These are phyloP conservation scores for Omphalotus olearius DNA, from an alignment of 1,284 basidiomycete genomes.

Conservation along the genomic window DNA sequence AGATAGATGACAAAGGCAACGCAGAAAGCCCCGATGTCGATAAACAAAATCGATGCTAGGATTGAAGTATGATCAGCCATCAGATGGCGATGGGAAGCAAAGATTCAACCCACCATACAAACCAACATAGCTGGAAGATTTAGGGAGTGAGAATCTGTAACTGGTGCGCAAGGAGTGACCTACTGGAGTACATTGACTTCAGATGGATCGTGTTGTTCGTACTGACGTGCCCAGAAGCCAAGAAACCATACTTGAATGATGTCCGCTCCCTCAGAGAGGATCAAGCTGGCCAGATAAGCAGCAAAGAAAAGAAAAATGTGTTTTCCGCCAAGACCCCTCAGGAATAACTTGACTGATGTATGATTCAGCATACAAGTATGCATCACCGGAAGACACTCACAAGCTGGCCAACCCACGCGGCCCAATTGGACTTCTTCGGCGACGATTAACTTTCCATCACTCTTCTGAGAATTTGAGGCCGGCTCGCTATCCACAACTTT, in stretches of 20 bases:
- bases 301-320: slow-evolving; percentile 19
- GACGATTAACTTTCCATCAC: slow-evolving; percentile 46
- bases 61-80: neutral
- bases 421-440: slow-evolving; percentile 59
- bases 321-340: slow-evolving; percentile 21
- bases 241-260: slow-evolving; percentile 53
- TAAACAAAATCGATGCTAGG: neutral
- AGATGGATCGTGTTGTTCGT: slow-evolving; percentile 33
- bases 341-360: slow-evolving; percentile 25
- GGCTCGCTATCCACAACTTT: slow-evolving; percentile 32
- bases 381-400: slow-evolving; percentile 21
- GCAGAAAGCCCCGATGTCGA: slow-evolving; percentile 1
- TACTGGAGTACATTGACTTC: slow-evolving; percentile 38
- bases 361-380: slow-evolving; percentile 15
- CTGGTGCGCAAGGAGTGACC: slow-evolving; percentile 18
- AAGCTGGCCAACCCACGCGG: slow-evolving; percentile 45
- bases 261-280: slow-evolving; percentile 27
- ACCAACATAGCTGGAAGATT: slow-evolving; percentile 4
- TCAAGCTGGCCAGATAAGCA: slow-evolving; percentile 22
- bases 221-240: slow-evolving; percentile 49
- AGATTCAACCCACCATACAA: slow-evolving; percentile 2
- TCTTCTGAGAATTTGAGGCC: neutral
- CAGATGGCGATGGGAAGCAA: too few species aligned
- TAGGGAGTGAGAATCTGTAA: neutral
- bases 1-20: slow-evolving; percentile 13